Evolutionary conservation across 225 moss, liverwort and hornwort species (phyloP).

Genomic region (Climacium dendroides): DNA sequence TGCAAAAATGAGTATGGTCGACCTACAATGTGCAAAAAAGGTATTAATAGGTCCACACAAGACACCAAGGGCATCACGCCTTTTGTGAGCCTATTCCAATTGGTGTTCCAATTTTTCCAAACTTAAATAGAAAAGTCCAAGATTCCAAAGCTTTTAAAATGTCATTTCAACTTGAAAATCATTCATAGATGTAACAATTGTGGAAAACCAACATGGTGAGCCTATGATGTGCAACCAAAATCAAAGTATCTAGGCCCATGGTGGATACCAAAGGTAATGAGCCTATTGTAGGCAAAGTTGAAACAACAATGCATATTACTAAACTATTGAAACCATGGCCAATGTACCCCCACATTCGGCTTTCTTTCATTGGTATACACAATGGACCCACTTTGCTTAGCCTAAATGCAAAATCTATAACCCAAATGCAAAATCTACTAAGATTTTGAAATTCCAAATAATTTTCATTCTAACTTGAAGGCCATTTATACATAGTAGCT

Average conservation of each 20-base stretch:
- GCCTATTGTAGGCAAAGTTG: not conserved
- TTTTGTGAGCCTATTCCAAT: not conserved
- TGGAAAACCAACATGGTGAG: fast-evolving
- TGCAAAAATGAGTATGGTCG: not conserved
- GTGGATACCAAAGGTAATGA: not conserved
- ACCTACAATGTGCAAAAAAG: not conserved
- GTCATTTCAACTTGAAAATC: not conserved
- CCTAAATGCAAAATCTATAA: too few species aligned
- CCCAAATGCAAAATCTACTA: too few species aligned
- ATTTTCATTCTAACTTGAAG: too few species aligned
- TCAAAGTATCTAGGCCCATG: not conserved
- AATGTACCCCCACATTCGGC: too few species aligned
- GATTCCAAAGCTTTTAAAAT: too few species aligned
- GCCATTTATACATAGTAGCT: too few species aligned
- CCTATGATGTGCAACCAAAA: not conserved
- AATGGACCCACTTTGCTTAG: too few species aligned
- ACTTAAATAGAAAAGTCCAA: not conserved
- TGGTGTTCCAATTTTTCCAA: fast-evolving
- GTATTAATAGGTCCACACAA: not conserved
- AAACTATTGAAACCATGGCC: too few species aligned
- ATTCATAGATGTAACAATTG: not conserved
- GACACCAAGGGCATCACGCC: not conserved
- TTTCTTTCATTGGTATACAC: too few species aligned
- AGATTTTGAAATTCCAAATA: too few species aligned
- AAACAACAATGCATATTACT: not conserved